Base-by-base conservation (phyloP, 2,329 filamentous ascomycete genomes). In the Sarocladiaceae sp. region DNA sequence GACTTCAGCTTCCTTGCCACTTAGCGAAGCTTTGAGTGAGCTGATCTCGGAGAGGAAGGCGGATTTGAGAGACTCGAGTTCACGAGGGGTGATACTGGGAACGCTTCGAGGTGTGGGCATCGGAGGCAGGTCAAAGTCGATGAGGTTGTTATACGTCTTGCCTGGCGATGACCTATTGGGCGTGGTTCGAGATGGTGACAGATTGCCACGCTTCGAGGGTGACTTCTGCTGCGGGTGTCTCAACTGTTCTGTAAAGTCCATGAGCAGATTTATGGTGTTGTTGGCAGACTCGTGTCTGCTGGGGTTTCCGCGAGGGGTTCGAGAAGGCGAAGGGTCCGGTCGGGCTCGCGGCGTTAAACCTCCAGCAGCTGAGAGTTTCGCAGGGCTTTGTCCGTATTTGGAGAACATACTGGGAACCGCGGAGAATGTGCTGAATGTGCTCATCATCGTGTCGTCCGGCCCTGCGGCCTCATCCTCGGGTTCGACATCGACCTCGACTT, bases 51-150 rank as follows among this genome's bases (percentile, higher is more conserved):
- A 95, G 43, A 94, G 74, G 55, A 95, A 94, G 19, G 78, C 78
- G 0, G 90, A 96, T 62, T 97, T 97, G 48, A 97, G 73, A 12
- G 85, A 87, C 60, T 98, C 93, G 2, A 97, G 73, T 66, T 98
- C 93, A 26, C 93, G 82, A 2, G 93, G 87, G 2, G 90, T 95
- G 53, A 97, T 85, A 7, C 84, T 88, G 1, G 93, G 93, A 29
- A 97, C 78, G 45, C 88, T 95, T 49, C 91, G 82, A 12, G 93
- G 93, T 1, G 93, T 97, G 2, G 91, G 89, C 53, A 89, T 82
- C 1, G 91, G 88, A n/a, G 90, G 89, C 9, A 97, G 85, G 56
- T 97, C 93, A 56, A 83, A 73, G 51, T 78, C 74, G n/a, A 82
- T 78, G 33, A 93, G 75, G 56, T 84, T 87, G 19, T 33, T 32